Base-by-base conservation (phyloP, 192 early-diverging fungal species). In the Linnemannia elongata region DNA sequence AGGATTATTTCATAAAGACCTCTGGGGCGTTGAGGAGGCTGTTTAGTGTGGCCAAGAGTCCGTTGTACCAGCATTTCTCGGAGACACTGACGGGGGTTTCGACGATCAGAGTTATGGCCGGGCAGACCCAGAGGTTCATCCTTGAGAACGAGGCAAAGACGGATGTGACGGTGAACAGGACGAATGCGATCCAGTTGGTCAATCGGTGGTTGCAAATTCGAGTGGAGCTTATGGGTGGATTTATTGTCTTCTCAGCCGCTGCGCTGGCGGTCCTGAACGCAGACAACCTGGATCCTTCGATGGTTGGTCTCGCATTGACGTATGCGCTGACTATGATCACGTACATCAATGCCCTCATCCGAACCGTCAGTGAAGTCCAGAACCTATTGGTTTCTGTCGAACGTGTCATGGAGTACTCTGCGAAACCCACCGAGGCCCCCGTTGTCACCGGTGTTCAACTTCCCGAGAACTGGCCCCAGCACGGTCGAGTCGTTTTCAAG, bases 11-110 rank as follows among this genome's bases (percentile, higher is more conserved):
- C 76, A 88, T 97, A 57, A 90, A 88, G n/a, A 90, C 95, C 6
- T 95, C 96, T 7, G 91, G 97, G 68, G 97, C 97, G 84, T 88
- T 99, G 55, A 97, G 97, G 91, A 93, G 97, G 27, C 27, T 78
- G 44, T 24, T 74, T 5, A 73, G 76, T n/a, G 88, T 94, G 27
- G 90, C 94, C 17, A 89, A 94, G 20, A 93, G 91, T 15, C 96
- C 96, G 1, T 90, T 97, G 24, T 96, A 93, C 78, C 91, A 95
- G 2, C 88, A 95, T 81, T 97, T 97, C 81, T 91, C 90, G 75
- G 96, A 98, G 88, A 94, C 95, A 52, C 90, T 96, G 20, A 85
- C 88, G 17, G 95, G 95, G 33, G 91, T 93, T 54, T 88, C 94
- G n/a, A 95, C 94, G 36, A 95, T 98, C 49, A 93, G 97, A 12